These are phyloP conservation scores for Phytophthora niederhauseri DNA, from an alignment of 352 stramenopile species.

Conservation along the genomic window DNA sequence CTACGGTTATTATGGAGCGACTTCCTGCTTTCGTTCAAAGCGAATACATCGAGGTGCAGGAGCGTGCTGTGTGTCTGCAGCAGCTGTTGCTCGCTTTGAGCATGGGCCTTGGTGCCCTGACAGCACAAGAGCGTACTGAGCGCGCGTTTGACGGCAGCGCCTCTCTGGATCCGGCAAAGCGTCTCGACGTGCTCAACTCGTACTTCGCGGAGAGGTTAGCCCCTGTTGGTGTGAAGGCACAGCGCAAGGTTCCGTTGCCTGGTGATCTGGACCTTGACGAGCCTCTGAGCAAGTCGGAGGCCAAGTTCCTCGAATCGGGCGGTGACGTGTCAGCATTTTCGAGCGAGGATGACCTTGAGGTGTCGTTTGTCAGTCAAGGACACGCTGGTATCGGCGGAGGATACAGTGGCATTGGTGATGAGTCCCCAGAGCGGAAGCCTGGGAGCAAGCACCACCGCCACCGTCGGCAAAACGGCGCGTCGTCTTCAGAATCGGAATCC, in stretches of 20 bases:
- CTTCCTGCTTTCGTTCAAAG: conserved; percentile 91
- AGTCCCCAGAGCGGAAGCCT: conserved; percentile 55
- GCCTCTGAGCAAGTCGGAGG: conserved; percentile 59
- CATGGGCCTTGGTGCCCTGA: conserved; percentile 64
- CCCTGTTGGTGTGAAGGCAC: conserved; percentile 91
- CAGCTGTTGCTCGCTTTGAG: conserved; percentile 68
- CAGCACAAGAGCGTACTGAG: conserved; percentile 63
- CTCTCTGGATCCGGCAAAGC: conserved; percentile 47
- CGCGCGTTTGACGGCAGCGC: conserved; percentile 68
- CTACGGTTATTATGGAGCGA: conserved; percentile 84
- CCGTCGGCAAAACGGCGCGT: conserved; percentile 25
- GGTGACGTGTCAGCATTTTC: conserved; percentile 64
- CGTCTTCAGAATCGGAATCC: conserved; percentile 42
- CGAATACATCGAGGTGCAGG: conserved; percentile 95
- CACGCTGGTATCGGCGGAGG: conserved; percentile 37
- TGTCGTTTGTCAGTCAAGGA: conserved; percentile 75
- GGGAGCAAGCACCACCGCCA: conserved; percentile 42
- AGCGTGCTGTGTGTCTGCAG: conserved; percentile 91
- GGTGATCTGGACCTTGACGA: conserved; percentile 76
- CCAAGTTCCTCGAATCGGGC: conserved; percentile 79
- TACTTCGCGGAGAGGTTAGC: conserved; percentile 87
- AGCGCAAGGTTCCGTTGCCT: conserved; percentile 92
- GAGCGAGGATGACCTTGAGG: conserved; percentile 80
- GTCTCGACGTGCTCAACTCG: conserved; percentile 64
- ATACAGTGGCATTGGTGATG: conserved; percentile 44